Evolutionary conservation across 768 basidiomycete genomes (phyloP).

Genomic region (Auriscalpium orientale): DNA sequence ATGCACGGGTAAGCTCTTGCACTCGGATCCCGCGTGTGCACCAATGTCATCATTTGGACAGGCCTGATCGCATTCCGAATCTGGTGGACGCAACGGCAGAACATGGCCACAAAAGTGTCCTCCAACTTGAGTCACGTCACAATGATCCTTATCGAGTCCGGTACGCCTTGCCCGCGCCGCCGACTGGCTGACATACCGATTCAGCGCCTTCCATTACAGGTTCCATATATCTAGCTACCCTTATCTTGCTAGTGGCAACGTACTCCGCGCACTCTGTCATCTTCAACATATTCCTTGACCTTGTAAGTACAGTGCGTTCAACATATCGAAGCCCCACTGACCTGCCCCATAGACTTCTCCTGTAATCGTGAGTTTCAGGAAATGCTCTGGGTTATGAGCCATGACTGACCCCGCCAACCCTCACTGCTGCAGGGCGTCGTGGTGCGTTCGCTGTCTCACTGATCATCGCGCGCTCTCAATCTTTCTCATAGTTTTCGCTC

Average conservation of each 20-base stretch:
- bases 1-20: neutral
- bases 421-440: neutral
- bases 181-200: neutral
- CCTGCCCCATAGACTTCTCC: neutral
- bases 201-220: neutral
- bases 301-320: neutral
- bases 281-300: neutral
- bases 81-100: neutral
- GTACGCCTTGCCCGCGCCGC: neutral
- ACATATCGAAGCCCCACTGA: neutral
- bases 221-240: neutral
- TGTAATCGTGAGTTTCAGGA: neutral
- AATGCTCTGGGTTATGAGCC: neutral
- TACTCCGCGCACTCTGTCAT: neutral
- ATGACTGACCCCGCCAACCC: neutral
- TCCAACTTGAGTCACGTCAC: neutral
- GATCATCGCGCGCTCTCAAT: neutral
- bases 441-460: neutral
- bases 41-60: neutral
- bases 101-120: neutral
- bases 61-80: neutral
- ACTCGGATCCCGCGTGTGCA: neutral
- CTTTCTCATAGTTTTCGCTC: neutral
- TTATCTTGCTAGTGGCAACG: neutral
- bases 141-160: neutral